Conservation (phyloP, 306 rosid genomes). For the Fragaria vesca region DNA sequence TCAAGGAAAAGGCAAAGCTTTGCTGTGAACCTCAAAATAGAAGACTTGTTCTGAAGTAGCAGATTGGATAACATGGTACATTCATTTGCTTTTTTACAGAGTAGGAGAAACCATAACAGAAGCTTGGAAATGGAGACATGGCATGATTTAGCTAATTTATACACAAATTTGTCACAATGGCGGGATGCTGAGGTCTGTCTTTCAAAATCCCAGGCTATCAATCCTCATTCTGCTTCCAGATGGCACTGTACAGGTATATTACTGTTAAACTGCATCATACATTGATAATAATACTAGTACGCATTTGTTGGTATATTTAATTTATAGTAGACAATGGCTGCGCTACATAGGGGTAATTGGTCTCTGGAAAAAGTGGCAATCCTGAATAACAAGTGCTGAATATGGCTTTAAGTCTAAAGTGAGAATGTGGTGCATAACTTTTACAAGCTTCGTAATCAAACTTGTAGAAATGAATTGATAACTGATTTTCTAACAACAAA, state of each 20-base stretch:
- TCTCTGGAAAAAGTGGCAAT: neutral
- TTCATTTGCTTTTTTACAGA: conserved; percentile 39
- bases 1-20: neutral
- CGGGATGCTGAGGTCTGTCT: conserved; percentile 85
- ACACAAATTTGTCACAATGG: conserved; percentile 71
- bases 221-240: conserved; percentile 87
- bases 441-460: neutral
- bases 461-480: neutral
- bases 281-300: neutral
- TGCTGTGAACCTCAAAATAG: neutral
- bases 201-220: conserved; percentile 65
- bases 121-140: conserved; percentile 87
- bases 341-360: neutral
- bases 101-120: conserved; percentile 47
- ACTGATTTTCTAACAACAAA: neutral
- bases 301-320: neutral
- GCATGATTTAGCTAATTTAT: conserved; percentile 79
- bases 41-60: neutral
- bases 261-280: neutral
- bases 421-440: neutral
- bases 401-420: neutral
- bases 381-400: neutral
- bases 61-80: neutral
- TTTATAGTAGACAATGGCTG: neutral
- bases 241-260: conserved; percentile 73